Conservation (phyloP, 169 alveolate genomes). For the Plasmodium vivax region DNA sequence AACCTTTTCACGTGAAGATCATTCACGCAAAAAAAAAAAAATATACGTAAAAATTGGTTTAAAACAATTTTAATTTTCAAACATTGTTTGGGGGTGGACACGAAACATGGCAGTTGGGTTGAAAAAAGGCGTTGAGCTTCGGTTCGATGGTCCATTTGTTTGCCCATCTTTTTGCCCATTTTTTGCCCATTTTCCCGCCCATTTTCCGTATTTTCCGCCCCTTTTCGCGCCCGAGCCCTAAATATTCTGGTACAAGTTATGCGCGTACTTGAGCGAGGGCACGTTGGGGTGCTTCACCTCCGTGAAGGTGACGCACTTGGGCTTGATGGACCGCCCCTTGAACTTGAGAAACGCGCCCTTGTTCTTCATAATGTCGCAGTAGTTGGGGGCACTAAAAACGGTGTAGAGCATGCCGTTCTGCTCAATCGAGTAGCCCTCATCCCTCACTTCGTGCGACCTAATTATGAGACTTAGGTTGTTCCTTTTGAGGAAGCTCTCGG, state of each 20-base stretch:
- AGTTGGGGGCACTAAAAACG: conserved; percentile 99
- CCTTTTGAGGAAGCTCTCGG: conserved; percentile 92
- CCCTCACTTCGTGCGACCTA: conserved; percentile 98
- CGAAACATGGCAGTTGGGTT: background rate
- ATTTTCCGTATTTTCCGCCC: too few species aligned
- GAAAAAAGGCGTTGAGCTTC: background rate
- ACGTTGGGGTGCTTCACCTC: conserved; percentile 93
- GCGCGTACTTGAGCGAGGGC: conserved; percentile 92
- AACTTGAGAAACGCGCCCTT: conserved; percentile 94
- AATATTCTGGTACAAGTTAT: conserved; percentile 72
- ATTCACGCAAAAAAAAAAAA: background rate
- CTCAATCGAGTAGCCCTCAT: conserved; percentile 98
- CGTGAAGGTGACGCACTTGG: conserved; percentile 87
- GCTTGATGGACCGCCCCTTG: conserved; percentile 80
- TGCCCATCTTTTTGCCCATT: background rate
- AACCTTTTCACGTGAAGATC: background rate
- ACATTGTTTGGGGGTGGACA: background rate
- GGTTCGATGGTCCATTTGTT: background rate
- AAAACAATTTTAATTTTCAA: background rate
- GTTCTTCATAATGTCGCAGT: conserved; percentile 99
- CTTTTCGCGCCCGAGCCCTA: background rate
- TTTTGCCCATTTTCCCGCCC: background rate
- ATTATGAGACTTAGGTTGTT: conserved; percentile 93
- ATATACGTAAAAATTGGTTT: background rate
- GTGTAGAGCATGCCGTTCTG: conserved; percentile 97